Percentiles rank a stretch among this genome's conserved stretches.
Conservation (phyloP, 805 yeast species). For the Zygotorulaspora chibaensis region DNA sequence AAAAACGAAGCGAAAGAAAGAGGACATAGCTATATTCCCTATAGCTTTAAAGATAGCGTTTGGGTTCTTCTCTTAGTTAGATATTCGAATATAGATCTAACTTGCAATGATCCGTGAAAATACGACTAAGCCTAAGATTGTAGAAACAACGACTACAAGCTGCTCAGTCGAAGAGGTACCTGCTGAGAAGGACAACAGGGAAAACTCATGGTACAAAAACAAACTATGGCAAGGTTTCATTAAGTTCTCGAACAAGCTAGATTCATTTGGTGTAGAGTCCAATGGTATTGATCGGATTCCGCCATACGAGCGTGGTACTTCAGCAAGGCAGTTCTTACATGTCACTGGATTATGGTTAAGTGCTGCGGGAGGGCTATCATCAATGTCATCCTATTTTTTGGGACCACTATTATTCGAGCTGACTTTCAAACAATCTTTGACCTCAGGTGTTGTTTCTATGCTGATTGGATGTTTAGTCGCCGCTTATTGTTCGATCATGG, state of each 20-base stretch:
- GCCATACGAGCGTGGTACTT: slow-evolving; percentile 58
- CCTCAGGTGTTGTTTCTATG: slow-evolving; percentile 60
- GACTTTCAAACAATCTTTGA: slow-evolving; percentile 59
- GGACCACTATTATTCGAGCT: slow-evolving; percentile 70
- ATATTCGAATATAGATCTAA: background rate
- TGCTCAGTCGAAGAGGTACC: slow-evolving; percentile 4
- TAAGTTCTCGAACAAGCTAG: slow-evolving; percentile 43
- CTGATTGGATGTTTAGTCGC: slow-evolving; percentile 71
- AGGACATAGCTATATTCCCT: too few species aligned
- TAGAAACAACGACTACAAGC: slow-evolving; percentile 3
- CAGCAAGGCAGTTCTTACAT: slow-evolving; percentile 36
- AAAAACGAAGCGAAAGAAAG: too few species aligned
- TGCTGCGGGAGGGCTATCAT: slow-evolving; percentile 83
- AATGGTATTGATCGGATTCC: slow-evolving; percentile 75
- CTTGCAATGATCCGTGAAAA: slow-evolving; percentile 1
- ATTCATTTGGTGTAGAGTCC: slow-evolving; percentile 61
- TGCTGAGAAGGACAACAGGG: slow-evolving; percentile 1
- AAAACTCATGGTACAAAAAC: background rate
- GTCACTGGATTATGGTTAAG: slow-evolving; percentile 78
- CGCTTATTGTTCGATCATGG: slow-evolving; percentile 81
- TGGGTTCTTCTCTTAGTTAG: too few species aligned
- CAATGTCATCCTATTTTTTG: slow-evolving; percentile 77
- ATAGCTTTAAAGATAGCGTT: too few species aligned
- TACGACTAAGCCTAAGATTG: slow-evolving; percentile 1
- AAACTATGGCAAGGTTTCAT: slow-evolving; percentile 1